Conservation (phyloP, 1,139 yeast genomes). For the Eremothecium gossypii region DNA sequence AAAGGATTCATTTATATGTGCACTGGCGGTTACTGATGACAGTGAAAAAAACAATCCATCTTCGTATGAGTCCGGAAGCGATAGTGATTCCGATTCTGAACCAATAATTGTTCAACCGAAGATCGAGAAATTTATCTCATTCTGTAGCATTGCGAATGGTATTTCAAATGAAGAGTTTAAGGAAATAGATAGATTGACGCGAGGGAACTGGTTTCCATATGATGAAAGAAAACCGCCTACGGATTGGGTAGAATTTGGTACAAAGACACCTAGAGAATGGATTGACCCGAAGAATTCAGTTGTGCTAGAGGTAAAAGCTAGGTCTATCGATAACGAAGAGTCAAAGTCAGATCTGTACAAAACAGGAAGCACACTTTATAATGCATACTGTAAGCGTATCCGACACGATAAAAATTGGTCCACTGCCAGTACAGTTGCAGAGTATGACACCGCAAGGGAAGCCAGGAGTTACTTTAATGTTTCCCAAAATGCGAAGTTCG, state of each 20-base stretch:
- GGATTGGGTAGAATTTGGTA: conserved; percentile 47
- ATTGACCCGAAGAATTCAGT: conserved; percentile 68
- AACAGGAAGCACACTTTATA: conserved; percentile 62
- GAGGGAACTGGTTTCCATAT: conserved; percentile 51
- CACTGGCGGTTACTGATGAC: conserved; percentile 41
- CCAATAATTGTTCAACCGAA: neutral
- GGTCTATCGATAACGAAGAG: conserved; percentile 51
- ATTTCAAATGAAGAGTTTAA: conserved; percentile 55
- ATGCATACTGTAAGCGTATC: conserved; percentile 61
- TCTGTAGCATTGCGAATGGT: conserved; percentile 82
- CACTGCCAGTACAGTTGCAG: conserved; percentile 49
- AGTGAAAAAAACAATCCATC: conserved; percentile 13
- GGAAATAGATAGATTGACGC: conserved; percentile 47
- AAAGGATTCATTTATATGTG: conserved; percentile 72
- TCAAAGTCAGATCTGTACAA: conserved; percentile 41
- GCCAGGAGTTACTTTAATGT: conserved; percentile 8
- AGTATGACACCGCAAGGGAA: conserved; percentile 37
- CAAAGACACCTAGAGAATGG: conserved; percentile 62
- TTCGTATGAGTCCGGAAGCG: conserved; percentile 7
- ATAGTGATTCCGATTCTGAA: neutral
- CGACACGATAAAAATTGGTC: conserved; percentile 59
- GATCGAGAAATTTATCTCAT: conserved; percentile 40
- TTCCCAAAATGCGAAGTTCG: conserved; percentile 11
- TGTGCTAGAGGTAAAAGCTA: conserved; percentile 78
- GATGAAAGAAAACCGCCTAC: conserved; percentile 33